A percentile compares a stretch with the other conserved stretches of the same genome.
phyloP scores from a whole-genome alignment of 306 rosid genomes.

The Elaeagnus macrophylla region DNA sequence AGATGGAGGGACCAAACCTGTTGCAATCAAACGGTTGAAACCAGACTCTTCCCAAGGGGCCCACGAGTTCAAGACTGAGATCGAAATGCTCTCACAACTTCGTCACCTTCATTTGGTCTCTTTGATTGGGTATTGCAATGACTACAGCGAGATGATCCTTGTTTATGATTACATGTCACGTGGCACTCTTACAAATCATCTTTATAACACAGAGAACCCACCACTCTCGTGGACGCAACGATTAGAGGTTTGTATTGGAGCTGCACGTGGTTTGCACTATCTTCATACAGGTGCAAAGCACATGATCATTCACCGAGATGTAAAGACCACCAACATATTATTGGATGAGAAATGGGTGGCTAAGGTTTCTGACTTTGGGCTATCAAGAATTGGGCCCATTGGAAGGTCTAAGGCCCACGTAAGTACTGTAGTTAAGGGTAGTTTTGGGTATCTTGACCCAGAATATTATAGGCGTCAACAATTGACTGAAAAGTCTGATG shows the following conservation, averaged over 20 bases:
- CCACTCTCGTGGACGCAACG: slow-evolving; percentile 24
- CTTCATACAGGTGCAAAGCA: slow-evolving; percentile 13
- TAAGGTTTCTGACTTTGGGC: slow-evolving; percentile 38
- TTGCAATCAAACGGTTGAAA: slow-evolving; percentile 31
- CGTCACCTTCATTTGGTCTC: slow-evolving; percentile 27
- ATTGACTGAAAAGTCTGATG: slow-evolving; percentile 34
- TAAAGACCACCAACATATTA: slow-evolving; percentile 28
- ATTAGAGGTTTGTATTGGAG: slow-evolving; percentile 20
- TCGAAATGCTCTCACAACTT: slow-evolving; percentile 27
- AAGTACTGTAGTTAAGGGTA: slow-evolving; percentile 35
- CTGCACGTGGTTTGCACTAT: slow-evolving; percentile 21
- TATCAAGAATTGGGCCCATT: slow-evolving; percentile 23
- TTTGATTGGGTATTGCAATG: slow-evolving; percentile 14
- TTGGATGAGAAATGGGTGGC: slow-evolving; percentile 32
- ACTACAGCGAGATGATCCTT: slow-evolving; percentile 19
- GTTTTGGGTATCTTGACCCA: slow-evolving; percentile 37
- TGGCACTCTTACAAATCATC: slow-evolving; percentile 14
- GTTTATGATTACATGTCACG: slow-evolving; percentile 23
- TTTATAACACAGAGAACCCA: slow-evolving; percentile 7
- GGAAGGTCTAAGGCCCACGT: slow-evolving; percentile 20
- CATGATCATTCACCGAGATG: slow-evolving; percentile 26
- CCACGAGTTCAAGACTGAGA: slow-evolving; percentile 31
- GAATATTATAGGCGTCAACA: slow-evolving; percentile 25
- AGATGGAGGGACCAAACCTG: not conserved
- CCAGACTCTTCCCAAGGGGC: slow-evolving; percentile 28